Conservation (phyloP, 2,329 filamentous ascomycete genomes). For the Fusarium subtropicale region DNA sequence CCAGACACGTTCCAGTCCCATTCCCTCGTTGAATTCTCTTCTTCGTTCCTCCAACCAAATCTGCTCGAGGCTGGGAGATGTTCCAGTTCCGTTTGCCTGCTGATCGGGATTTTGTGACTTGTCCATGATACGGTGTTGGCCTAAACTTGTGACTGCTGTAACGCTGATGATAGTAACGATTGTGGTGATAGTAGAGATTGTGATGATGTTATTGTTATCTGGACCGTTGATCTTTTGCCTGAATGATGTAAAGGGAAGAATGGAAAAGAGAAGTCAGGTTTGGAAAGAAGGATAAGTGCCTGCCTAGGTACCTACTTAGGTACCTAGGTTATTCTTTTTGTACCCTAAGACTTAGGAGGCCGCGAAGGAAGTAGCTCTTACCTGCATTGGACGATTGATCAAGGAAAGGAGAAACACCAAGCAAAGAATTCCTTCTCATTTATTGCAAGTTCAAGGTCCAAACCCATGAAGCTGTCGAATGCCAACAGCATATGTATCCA, state of each 20-base stretch:
- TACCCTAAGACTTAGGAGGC: too few relatives aligned
- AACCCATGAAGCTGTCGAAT: background rate
- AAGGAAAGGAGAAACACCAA: background rate
- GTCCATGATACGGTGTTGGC: background rate
- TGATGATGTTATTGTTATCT: background rate
- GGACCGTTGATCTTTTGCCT: background rate
- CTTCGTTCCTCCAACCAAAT: background rate
- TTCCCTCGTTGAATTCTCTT: background rate
- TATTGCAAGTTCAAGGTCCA: background rate
- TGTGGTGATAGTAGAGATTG: background rate
- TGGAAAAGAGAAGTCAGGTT: background rate
- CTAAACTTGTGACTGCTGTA: background rate
- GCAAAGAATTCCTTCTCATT: background rate
- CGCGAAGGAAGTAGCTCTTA: background rate
- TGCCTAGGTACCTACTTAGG: too few relatives aligned
- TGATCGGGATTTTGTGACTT: background rate
- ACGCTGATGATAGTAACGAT: background rate
- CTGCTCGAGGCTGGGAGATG: too few relatives aligned
- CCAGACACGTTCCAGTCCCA: background rate
- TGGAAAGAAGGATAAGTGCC: background rate
- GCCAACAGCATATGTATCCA: background rate
- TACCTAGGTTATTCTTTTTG: too few relatives aligned
- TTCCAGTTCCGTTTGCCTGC: too few relatives aligned
- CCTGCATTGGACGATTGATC: background rate
- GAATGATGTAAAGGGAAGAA: background rate